These are phyloP conservation scores for Coemansia sp. DNA, from an alignment of 192 early-diverging fungal species.

Conservation along the genomic window DNA sequence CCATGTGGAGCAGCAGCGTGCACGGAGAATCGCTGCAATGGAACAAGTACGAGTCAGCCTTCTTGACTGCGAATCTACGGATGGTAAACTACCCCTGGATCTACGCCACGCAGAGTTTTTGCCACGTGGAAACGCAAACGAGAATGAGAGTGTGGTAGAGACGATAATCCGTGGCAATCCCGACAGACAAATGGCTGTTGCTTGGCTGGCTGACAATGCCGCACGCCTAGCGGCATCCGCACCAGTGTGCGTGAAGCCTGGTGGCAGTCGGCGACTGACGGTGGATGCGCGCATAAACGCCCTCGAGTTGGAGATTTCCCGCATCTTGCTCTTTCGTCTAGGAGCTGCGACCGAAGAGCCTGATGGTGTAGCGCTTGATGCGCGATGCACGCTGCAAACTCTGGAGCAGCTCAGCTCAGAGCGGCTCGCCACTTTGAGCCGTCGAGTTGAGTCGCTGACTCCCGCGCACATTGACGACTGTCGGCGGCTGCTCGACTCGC, in stretches of 20 bases:
- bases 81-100: slow-evolving; percentile 3
- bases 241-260: not conserved
- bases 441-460: slow-evolving; percentile 59
- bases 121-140: not conserved
- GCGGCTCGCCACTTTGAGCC: slow-evolving; percentile 43
- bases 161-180: not conserved
- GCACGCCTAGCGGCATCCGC: not conserved
- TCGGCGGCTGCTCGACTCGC: slow-evolving; percentile 44
- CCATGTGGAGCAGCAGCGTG: slow-evolving; percentile 22
- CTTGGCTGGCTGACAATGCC: slow-evolving; percentile 5
- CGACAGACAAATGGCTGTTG: not conserved
- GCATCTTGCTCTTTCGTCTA: slow-evolving; percentile 22
- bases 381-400: slow-evolving; percentile 3
- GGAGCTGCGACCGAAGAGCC: not conserved
- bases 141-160: not conserved
- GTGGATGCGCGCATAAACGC: slow-evolving; percentile 25
- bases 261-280: slow-evolving; percentile 1
- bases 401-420: slow-evolving; percentile 23
- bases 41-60: slow-evolving; percentile 2
- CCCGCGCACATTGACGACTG: slow-evolving; percentile 51
- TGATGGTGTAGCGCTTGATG: not conserved
- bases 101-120: not conserved
- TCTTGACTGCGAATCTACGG: not conserved
- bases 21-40: slow-evolving; percentile 22
- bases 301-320: slow-evolving; percentile 25